phyloP scores from a whole-genome alignment of 2,329 filamentous ascomycete genomes.

The Diplodia seriata region DNA sequence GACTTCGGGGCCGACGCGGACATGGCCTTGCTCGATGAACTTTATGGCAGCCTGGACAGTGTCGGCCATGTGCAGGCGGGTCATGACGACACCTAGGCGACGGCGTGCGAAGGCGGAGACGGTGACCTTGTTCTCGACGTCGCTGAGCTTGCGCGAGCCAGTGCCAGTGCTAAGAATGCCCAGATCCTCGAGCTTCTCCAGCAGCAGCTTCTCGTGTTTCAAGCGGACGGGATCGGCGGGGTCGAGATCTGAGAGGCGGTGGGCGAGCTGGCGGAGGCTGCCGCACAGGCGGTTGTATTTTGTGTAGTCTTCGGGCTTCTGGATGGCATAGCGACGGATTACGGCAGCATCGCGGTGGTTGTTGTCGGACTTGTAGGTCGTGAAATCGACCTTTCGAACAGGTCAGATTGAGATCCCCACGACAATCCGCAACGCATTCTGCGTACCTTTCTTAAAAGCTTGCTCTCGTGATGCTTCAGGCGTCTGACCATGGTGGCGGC shows the following conservation, averaged over 20 bases:
- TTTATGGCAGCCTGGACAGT: conserved; percentile 80
- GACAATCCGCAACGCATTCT: too few species aligned
- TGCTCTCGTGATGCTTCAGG: conserved; percentile 87
- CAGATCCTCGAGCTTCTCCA: conserved; percentile 94
- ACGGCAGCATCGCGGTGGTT: conserved; percentile 83
- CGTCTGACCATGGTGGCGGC: conserved; percentile 56
- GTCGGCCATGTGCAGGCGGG: conserved; percentile 87
- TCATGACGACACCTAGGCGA: conserved; percentile 89
- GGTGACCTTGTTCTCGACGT: conserved; percentile 85
- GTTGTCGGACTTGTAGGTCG: conserved; percentile 88
- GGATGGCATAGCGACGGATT: conserved; percentile 86
- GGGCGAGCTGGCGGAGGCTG: conserved; percentile 86
- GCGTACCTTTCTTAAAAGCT: too few species aligned
- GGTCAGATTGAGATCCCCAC: conserved; percentile 59
- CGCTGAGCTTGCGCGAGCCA: conserved; percentile 62
- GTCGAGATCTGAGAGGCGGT: conserved; percentile 80
- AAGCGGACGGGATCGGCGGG: conserved; percentile 79
- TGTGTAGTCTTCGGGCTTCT: conserved; percentile 85
- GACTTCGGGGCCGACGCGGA: conserved; percentile 87
- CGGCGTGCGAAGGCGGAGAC: conserved; percentile 88
- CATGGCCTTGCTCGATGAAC: conserved; percentile 93
- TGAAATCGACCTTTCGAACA: conserved; percentile 90
- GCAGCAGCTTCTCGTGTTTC: conserved; percentile 84
- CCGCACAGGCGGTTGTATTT: conserved; percentile 56
- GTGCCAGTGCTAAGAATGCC: conserved; percentile 79